These are phyloP conservation scores for Aspergillus funiculosus DNA, from an alignment of 495 filamentous ascomycete genomes.

Conservation along the genomic window DNA sequence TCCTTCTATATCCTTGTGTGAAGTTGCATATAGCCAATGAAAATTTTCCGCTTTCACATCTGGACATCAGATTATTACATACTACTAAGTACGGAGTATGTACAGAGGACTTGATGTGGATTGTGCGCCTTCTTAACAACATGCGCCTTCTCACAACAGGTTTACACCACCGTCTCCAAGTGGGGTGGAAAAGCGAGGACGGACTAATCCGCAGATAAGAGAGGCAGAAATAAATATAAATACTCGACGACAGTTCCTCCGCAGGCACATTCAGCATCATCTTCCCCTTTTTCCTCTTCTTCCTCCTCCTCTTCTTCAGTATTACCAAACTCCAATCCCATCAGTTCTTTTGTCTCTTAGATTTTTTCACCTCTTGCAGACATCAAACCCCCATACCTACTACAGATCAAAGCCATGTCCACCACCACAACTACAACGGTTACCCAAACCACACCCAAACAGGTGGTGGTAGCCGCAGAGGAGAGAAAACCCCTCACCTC, in stretches of 20 bases:
- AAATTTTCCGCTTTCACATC: not conserved
- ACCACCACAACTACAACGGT: conserved; percentile 3
- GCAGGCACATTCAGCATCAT: not conserved
- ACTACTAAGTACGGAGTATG: too few species aligned
- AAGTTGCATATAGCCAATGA: conserved; percentile 6
- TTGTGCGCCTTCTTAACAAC: conserved; percentile 2
- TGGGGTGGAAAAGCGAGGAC: conserved; percentile 2
- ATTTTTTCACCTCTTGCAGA: not conserved
- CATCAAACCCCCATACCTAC: too few species aligned
- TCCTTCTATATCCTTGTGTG: not conserved
- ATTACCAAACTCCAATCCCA: too few species aligned
- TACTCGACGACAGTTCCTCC: not conserved
- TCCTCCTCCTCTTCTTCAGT: not conserved
- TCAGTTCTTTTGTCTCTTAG: too few species aligned
- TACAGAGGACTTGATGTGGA: not conserved
- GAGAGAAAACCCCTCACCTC: not conserved
- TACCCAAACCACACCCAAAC: not conserved
- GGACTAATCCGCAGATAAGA: too few species aligned
- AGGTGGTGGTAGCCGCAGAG: conserved; percentile 5
- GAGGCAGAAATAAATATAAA: not conserved
- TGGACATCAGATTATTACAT: too few species aligned
- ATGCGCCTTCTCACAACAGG: conserved; percentile 13
- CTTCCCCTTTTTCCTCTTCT: not conserved
- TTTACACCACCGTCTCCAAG: not conserved
- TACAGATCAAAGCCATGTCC: too few species aligned